These are phyloP conservation scores for Oryza meyeriana DNA, from an alignment of 176 grass and related monocot genomes.

Conservation along the genomic window DNA sequence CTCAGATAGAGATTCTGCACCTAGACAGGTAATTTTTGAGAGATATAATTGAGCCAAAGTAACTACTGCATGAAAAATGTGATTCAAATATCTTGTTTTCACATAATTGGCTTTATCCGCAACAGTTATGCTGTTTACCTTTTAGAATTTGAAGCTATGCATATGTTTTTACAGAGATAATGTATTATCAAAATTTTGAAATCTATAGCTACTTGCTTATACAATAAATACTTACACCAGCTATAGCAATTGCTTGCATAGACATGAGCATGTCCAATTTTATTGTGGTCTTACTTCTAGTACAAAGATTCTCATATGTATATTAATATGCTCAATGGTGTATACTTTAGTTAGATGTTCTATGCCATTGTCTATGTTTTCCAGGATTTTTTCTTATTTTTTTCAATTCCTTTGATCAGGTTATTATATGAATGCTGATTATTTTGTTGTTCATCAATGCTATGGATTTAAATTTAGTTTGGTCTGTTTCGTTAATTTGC, in stretches of 20 bases:
- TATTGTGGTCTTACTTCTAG: neutral
- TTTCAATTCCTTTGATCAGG: neutral
- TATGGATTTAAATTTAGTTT: neutral
- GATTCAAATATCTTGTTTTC: slow-evolving; percentile 3
- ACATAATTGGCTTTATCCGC: neutral
- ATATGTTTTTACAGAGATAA: slow-evolving; percentile 11
- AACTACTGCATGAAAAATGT: neutral
- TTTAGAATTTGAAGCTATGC: neutral
- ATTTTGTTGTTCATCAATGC: neutral
- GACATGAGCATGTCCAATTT: neutral
- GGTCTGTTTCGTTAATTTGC: neutral
- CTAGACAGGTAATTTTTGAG: slow-evolving; percentile 65
- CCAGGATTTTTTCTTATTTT: neutral
- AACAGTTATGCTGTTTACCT: neutral
- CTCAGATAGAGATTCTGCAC: slow-evolving; percentile 72
- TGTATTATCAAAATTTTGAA: neutral
- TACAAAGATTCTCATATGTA: neutral
- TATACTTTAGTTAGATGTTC: neutral
- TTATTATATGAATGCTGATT: neutral
- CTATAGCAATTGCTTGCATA: neutral
- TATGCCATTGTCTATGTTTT: neutral
- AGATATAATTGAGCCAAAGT: neutral
- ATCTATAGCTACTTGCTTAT: neutral
- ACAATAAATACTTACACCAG: neutral
- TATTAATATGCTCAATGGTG: neutral